Percentiles rank a stretch among this genome's conserved stretches.
These are phyloP conservation scores for Penicillium sp. DNA, from an alignment of 2,329 filamentous ascomycete species.

Conservation along the genomic window DNA sequence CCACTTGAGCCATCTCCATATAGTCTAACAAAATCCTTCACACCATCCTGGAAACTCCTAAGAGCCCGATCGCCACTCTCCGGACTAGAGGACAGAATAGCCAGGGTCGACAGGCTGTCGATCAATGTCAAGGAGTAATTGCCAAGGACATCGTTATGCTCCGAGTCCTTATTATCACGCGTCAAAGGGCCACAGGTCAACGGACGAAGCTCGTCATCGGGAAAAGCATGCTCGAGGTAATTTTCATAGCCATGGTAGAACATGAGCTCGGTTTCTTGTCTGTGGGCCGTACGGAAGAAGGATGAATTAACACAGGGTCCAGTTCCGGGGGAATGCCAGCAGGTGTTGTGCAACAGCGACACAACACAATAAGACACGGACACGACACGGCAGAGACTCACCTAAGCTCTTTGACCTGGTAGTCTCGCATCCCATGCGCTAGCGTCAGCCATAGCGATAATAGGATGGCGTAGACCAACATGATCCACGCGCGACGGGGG, in stretches of 20 bases:
- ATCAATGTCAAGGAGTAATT: slow-evolving; percentile 97
- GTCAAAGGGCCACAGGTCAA: slow-evolving; percentile 83
- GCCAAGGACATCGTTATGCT: slow-evolving; percentile 91
- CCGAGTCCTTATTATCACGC: slow-evolving; percentile 80
- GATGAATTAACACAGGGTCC: slow-evolving; percentile 7
- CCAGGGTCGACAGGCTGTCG: slow-evolving; percentile 91
- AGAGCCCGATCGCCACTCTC: slow-evolving; percentile 67
- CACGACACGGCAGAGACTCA: slow-evolving; percentile 21
- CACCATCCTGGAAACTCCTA: slow-evolving; percentile 77
- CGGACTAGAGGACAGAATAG: slow-evolving; percentile 77
- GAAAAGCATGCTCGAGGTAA: slow-evolving; percentile 93
- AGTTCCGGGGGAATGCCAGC: background rate
- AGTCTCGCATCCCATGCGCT: slow-evolving; percentile 44
- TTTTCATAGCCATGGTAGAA: slow-evolving; percentile 98
- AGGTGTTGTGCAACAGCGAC: slow-evolving; percentile 2
- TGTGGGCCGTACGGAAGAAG: slow-evolving; percentile 18
- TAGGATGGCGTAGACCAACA: slow-evolving; percentile 41
- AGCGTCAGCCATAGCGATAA: slow-evolving; percentile 44
- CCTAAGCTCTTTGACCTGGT: slow-evolving; percentile 46
- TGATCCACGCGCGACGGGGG: slow-evolving; percentile 41
- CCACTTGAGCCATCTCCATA: slow-evolving; percentile 85
- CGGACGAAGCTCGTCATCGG: slow-evolving; percentile 92
- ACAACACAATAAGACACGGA: background rate
- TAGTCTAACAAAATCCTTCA: slow-evolving; percentile 75
- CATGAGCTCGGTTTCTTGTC: slow-evolving; percentile 66